A percentile compares a stretch with the other conserved stretches of the same genome.
These are phyloP conservation scores for Botryotinia calthae DNA, from an alignment of 2,329 filamentous ascomycete species.

Conservation along the genomic window DNA sequence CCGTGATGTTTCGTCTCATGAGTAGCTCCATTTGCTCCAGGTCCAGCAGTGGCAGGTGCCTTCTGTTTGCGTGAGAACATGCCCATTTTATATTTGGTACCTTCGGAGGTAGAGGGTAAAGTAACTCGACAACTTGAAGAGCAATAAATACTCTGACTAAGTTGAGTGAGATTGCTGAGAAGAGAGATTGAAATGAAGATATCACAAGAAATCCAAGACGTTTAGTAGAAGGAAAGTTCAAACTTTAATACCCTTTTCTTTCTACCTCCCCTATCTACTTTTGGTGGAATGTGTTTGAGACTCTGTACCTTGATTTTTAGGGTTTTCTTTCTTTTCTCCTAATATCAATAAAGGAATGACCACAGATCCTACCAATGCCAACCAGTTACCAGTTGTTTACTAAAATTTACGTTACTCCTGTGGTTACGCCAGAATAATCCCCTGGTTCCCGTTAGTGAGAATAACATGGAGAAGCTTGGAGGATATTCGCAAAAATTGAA, in stretches of 20 bases:
- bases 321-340: not conserved
- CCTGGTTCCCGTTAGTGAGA: not conserved
- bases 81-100: conserved; percentile 4
- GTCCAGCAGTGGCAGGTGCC: not conserved
- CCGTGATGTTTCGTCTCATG: conserved; percentile 1
- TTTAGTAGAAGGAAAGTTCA: not conserved
- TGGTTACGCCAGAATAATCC: not conserved
- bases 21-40: conserved; percentile 10
- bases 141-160: not conserved
- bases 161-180: not conserved
- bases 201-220: not conserved
- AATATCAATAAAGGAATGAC: not conserved
- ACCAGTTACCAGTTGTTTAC: not conserved
- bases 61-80: conserved; percentile 17
- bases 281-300: not conserved
- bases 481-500: not conserved
- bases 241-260: conserved; percentile 3
- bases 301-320: not conserved
- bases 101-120: not conserved
- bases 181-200: not conserved
- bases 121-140: not conserved
- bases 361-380: not conserved
- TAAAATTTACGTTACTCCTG: not conserved
- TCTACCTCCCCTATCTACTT: not conserved
- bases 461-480: not conserved